These are phyloP conservation scores for Dicorynia guianensis DNA, from an alignment of 306 rosid species.

Conservation along the genomic window DNA sequence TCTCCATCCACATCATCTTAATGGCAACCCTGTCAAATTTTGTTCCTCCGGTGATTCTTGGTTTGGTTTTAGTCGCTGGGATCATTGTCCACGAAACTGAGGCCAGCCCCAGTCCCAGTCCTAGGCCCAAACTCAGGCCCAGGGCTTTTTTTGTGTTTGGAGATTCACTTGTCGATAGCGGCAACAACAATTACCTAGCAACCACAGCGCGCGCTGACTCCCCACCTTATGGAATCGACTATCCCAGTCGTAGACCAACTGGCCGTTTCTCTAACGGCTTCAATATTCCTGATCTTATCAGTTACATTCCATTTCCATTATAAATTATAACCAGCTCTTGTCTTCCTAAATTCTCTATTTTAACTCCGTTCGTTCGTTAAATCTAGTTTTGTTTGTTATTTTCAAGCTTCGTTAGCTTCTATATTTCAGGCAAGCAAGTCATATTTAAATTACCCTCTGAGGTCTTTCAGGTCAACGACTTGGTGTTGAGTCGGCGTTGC, in stretches of 20 bases:
- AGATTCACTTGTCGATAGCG: conserved; percentile 60
- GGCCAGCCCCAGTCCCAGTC: neutral
- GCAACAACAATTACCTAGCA: conserved; percentile 57
- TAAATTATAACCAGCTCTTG: neutral
- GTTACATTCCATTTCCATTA: conserved; percentile 19
- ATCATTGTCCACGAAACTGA: conserved; percentile 15
- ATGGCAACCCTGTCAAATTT: neutral
- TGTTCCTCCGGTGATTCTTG: neutral
- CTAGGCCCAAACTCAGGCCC: conserved; percentile 24
- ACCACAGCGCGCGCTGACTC: conserved; percentile 59
- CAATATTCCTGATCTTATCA: conserved; percentile 62
- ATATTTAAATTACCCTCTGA: too few species aligned
- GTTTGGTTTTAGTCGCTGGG: neutral
- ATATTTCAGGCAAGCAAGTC: too few species aligned
- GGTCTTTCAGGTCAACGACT: conserved; percentile 50
- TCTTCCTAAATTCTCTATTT: neutral
- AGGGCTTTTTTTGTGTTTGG: conserved; percentile 64
- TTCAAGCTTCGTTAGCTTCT: too few species aligned
- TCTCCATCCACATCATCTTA: neutral
- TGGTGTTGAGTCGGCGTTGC: conserved; percentile 54
- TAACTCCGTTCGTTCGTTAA: too few species aligned
- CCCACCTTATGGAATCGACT: conserved; percentile 64
- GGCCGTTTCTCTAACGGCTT: conserved; percentile 65
- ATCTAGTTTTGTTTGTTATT: too few species aligned
- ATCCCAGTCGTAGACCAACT: conserved; percentile 46